phyloP scores from a whole-genome alignment of 2,329 filamentous ascomycete genomes.

The Fusarium austroafricanum region DNA sequence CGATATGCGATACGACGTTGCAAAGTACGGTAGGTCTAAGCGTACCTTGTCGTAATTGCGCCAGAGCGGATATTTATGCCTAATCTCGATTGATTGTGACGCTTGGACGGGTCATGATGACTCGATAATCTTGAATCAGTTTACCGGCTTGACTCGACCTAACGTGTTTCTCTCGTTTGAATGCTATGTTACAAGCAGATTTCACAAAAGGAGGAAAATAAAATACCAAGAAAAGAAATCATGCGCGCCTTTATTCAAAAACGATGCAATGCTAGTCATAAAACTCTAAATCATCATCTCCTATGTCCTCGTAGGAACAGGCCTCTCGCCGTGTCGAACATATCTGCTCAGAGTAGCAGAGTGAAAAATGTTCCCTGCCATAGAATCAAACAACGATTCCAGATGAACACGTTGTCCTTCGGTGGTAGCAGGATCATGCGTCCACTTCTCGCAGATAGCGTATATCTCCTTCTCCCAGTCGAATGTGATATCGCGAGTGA shows the following conservation, averaged over 20 bases:
- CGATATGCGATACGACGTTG: not conserved
- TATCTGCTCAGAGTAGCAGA: conserved; percentile 29
- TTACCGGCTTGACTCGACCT: too few relatives aligned
- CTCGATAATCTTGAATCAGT: too few relatives aligned
- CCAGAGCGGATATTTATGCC: not conserved
- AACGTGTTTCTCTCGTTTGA: too few relatives aligned
- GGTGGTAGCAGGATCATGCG: not conserved
- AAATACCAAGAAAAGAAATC: not conserved
- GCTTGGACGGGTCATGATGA: too few relatives aligned
- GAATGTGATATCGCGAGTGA: conserved; percentile 1
- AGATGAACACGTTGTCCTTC: conserved; percentile 6
- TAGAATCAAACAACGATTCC: conserved; percentile 7
- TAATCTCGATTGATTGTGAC: too few relatives aligned
- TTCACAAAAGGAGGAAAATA: not conserved
- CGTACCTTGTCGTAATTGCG: not conserved
- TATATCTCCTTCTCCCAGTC: conserved; percentile 28
- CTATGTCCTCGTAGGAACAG: conserved; percentile 1
- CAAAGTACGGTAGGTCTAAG: not conserved
- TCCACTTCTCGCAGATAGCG: conserved; percentile 9
- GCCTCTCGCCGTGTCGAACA: not conserved
- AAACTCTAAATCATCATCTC: not conserved
- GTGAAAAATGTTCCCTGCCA: conserved; percentile 15
- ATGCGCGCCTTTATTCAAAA: not conserved
- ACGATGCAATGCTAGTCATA: not conserved
- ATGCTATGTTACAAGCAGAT: too few relatives aligned